These are phyloP conservation scores for Beauveria brongniartii DNA, from an alignment of 2,329 filamentous ascomycete species.

Conservation along the genomic window DNA sequence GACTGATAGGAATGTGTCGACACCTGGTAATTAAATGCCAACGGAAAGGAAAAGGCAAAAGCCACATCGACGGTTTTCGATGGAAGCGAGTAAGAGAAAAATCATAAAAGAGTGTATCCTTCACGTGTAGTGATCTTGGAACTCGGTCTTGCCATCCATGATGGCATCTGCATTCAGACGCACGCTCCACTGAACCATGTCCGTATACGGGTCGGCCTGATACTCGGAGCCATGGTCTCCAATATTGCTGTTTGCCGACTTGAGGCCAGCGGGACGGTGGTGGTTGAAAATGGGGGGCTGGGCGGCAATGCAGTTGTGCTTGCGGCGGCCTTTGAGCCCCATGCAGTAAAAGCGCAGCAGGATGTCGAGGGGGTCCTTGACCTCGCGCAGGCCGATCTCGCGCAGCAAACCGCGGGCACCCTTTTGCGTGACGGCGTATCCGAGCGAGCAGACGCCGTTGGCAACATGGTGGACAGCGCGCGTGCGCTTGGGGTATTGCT, in stretches of 20 bases:
- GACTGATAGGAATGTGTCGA: neutral
- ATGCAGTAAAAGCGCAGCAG: conserved; percentile 38
- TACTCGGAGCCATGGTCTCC: conserved; percentile 23
- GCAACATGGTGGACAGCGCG: conserved; percentile 32
- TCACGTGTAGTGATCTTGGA: neutral
- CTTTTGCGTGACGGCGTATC: conserved; percentile 34
- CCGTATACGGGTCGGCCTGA: conserved; percentile 16
- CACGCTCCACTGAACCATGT: conserved; percentile 14
- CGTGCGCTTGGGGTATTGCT: conserved; percentile 29
- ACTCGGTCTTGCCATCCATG: conserved; percentile 10
- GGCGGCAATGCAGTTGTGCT: conserved; percentile 31
- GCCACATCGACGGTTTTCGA: neutral
- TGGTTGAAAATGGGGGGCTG: conserved; percentile 37
- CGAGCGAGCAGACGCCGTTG: conserved; percentile 30
- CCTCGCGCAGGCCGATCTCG: conserved; percentile 26
- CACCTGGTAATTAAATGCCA: neutral
- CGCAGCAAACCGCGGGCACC: conserved; percentile 34
- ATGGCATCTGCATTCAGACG: conserved; percentile 7
- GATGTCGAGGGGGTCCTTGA: conserved; percentile 34
- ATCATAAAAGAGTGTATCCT: neutral
- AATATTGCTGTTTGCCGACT: conserved; percentile 28
- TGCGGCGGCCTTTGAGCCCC: conserved; percentile 22
- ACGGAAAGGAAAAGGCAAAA: neutral
- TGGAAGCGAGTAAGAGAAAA: neutral
- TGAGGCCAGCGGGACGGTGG: conserved; percentile 31